Evolutionary conservation across 148 eudicot species (phyloP), one percentile per base, ranked within the genome.

Genomic region (Euryodendron excelsum): DNA sequence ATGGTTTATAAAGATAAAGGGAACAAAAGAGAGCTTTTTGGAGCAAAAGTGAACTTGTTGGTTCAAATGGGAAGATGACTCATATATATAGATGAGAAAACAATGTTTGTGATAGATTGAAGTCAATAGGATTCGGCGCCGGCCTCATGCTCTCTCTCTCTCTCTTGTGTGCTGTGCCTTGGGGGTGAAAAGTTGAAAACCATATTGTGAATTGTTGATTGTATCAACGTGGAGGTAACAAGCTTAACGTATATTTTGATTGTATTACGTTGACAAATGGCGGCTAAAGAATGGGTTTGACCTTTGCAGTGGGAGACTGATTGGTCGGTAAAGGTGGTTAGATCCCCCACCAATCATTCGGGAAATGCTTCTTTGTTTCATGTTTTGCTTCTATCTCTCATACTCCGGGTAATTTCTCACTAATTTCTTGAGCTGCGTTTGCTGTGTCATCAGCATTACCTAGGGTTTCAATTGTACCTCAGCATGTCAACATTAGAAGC

Each of bases 121-220:
- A 67, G 72, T 67, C 72, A 67, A 67, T 39, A 39, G 14, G 23
- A 67, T 67, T 67, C 30, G 72, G 72, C 20, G 25, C 72, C 72
- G 72, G 72, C 72, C 72, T 67, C 72, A 34, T n/a, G 20, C 47
- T 20, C 31, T 9, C 5, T 27, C 20, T 14, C 34, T 52, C 56
- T 52, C 56, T 52, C 56, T 9, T 14, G 7, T 3, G 56, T 52
- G 56, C 3, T 13, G 20, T 52, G 56, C 3, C 18, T 52, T 52
- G 15, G 1, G 20, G n/a, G n/a, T n/a, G n/a, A n/a, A n/a, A 25
- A 64, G 1, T 64, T 64, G 2, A 2, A 27, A 30, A 64, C 37
- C 39, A 64, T 64, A 30, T 64, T 64, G 64, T 21, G 64, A 20
- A 60, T 5, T 2, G 8, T 60, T 60, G 8, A 60, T 23, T 20